Conservation (phyloP, 108 stramenopile species). For the Mayamaea pseudoterrestris region DNA sequence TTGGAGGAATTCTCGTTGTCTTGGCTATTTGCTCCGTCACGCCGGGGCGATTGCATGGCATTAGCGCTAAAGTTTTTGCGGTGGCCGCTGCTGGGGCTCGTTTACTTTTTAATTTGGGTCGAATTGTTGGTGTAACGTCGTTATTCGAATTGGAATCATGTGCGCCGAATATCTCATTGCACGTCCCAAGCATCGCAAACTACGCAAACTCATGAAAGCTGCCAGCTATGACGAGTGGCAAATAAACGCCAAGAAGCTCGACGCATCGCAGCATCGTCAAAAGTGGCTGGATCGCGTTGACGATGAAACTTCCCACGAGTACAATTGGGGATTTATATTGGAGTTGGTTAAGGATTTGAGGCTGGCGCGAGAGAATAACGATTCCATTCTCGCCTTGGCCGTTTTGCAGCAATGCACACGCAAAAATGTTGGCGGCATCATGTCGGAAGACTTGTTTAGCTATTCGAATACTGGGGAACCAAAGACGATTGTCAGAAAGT, state of each 20-base stretch:
- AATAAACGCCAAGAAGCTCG: conserved; percentile 42
- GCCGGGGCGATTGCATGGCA: conserved; percentile 61
- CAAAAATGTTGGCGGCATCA: conserved; percentile 85
- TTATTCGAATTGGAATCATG: conserved; percentile 55
- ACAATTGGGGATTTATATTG: conserved; percentile 74
- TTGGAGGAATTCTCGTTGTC: conserved; percentile 24
- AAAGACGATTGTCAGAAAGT: conserved; percentile 58
- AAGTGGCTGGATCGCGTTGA: conserved; percentile 27
- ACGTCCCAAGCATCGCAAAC: conserved; percentile 50
- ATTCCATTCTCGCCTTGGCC: conserved; percentile 44
- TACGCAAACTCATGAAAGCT: conserved; percentile 47
- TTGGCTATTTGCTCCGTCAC: conserved; percentile 16
- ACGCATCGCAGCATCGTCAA: conserved; percentile 59
- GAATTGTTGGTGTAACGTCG: conserved; percentile 60
- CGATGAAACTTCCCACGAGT: conserved; percentile 22
- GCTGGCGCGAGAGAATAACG: conserved; percentile 33
- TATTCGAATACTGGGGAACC: conserved; percentile 80
- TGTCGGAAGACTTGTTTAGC: conserved; percentile 74
- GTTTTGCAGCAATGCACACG: conserved; percentile 82
- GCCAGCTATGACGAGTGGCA: conserved; percentile 67
- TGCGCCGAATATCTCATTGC: conserved; percentile 52
- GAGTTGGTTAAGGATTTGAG: conserved; percentile 57
- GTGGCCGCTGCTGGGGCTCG: conserved; percentile 66
- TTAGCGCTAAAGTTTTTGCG: conserved; percentile 49
- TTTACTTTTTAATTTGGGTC: conserved; percentile 53